Evolutionary conservation across 164 flowering plant species (phyloP).

Genomic region (Annona cherimola): DNA sequence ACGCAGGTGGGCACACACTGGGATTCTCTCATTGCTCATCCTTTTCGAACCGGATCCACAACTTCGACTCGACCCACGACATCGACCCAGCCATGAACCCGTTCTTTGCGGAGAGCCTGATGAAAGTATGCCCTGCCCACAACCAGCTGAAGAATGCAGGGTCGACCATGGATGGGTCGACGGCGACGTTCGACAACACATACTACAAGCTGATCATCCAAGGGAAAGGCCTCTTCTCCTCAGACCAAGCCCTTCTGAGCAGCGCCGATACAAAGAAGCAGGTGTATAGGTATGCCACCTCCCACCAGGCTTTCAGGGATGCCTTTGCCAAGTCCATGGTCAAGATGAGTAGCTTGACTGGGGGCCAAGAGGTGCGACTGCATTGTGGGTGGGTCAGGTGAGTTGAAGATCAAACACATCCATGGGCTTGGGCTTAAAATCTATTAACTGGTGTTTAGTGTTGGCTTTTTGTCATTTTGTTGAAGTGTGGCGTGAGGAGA

Average conservation of each 20-base stretch:
- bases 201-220: constrained; percentile 65
- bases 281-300: constrained; percentile 49
- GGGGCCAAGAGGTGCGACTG: constrained; percentile 61
- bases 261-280: constrained; percentile 37
- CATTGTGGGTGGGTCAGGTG: constrained; percentile 48
- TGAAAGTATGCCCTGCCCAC: constrained; percentile 45
- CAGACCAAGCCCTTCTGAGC: constrained; percentile 66
- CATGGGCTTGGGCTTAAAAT: neutral
- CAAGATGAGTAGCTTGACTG: constrained; percentile 72
- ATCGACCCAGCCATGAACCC: constrained; percentile 59
- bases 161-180: constrained; percentile 42
- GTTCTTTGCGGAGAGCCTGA: constrained; percentile 48
- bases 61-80: constrained; percentile 46
- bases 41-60: constrained; percentile 78
- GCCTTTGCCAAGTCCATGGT: constrained; percentile 82
- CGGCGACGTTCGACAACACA: constrained; percentile 51
- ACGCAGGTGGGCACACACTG: constrained; percentile 77
- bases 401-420: neutral
- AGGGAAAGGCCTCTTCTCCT: constrained; percentile 61
- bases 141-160: constrained; percentile 67
- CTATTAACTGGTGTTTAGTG: neutral
- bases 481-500: neutral
- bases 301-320: constrained; percentile 38
- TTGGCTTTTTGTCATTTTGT: neutral
- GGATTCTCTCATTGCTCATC: constrained; percentile 91